phyloP scores from a whole-genome alignment of 2,329 filamentous ascomycete genomes.

The Neurospora sp. region DNA sequence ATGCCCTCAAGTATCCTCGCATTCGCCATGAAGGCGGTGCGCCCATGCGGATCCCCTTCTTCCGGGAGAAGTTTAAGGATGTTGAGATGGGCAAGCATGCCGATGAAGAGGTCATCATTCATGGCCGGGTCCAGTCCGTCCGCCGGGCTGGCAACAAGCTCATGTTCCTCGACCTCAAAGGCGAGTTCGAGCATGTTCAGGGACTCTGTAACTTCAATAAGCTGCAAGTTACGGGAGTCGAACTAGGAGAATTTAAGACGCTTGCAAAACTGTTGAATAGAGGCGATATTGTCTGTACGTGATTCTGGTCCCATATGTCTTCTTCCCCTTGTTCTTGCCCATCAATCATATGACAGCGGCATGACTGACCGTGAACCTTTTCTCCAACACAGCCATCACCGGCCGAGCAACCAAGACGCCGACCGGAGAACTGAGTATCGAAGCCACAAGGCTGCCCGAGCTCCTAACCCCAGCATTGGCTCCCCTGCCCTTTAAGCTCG shows the following conservation, averaged over 20 bases:
- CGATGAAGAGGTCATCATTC: conserved; percentile 23
- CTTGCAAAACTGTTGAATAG: conserved; percentile 59
- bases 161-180: conserved; percentile 71
- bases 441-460: conserved; percentile 56
- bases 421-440: conserved; percentile 67
- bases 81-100: conserved; percentile 12
- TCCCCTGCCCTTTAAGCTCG: conserved; percentile 61
- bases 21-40: conserved; percentile 22
- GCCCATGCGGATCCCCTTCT: conserved; percentile 29
- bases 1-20: conserved; percentile 47
- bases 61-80: conserved; percentile 24
- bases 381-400: conserved; percentile 43
- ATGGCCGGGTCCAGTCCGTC: conserved; percentile 59
- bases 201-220: conserved; percentile 60
- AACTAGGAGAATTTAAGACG: conserved; percentile 40
- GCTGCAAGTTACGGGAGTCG: conserved; percentile 24
- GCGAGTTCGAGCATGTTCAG: conserved; percentile 65
- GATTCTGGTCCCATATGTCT: conserved; percentile 2
- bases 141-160: conserved; percentile 67
- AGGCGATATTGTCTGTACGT: conserved; percentile 77
- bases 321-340: conserved; percentile 6
- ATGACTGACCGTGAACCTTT: conserved; percentile 1
- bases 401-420: conserved; percentile 61
- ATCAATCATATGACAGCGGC: conserved; percentile 9
- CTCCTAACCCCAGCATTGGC: conserved; percentile 72